phyloP scores from a whole-genome alignment of 352 stramenopile species.

The Globisporangium radiosum region DNA sequence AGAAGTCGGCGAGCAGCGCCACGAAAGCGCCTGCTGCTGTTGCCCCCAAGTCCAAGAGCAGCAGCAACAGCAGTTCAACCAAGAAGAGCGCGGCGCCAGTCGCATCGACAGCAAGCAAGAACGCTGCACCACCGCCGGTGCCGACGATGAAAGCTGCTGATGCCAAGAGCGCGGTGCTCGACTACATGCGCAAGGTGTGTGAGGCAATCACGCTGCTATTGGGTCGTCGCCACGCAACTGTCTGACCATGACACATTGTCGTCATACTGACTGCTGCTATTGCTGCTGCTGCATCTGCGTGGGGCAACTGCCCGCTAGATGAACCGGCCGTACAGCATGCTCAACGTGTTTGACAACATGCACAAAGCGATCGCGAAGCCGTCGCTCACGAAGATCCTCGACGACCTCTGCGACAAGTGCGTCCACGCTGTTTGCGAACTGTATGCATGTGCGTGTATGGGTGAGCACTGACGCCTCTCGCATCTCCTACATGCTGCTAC shows the following conservation, averaged over 20 bases:
- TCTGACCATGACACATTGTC: no score
- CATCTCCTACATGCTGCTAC: not conserved
- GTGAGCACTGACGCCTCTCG: no score
- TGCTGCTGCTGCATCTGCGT: constrained; percentile 1
- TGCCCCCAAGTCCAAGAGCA: constrained; percentile 16
- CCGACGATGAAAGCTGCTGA: constrained; percentile 33
- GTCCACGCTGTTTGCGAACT: not conserved
- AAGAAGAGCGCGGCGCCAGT: constrained; percentile 5
- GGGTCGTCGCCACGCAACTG: no score
- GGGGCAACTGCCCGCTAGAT: constrained; percentile 22
- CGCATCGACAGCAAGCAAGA: not conserved
- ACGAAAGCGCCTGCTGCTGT: constrained; percentile 8
- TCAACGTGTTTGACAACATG: constrained; percentile 85
- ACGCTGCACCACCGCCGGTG: constrained; percentile 7
- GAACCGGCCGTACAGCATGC: constrained; percentile 76
- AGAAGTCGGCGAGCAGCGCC: constrained; percentile 7
- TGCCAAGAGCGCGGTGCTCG: constrained; percentile 42
- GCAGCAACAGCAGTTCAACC: constrained; percentile 12
- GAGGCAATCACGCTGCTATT: no score
- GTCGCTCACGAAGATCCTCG: constrained; percentile 67
- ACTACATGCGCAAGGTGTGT: constrained; percentile 68
- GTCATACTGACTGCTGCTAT: no score
- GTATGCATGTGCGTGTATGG: no score
- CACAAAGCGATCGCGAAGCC: constrained; percentile 67
- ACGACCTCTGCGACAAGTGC: constrained; percentile 61